Base-by-base conservation (phyloP, 352 stramenopile genomes). In the Peronospora farinosa region DNA sequence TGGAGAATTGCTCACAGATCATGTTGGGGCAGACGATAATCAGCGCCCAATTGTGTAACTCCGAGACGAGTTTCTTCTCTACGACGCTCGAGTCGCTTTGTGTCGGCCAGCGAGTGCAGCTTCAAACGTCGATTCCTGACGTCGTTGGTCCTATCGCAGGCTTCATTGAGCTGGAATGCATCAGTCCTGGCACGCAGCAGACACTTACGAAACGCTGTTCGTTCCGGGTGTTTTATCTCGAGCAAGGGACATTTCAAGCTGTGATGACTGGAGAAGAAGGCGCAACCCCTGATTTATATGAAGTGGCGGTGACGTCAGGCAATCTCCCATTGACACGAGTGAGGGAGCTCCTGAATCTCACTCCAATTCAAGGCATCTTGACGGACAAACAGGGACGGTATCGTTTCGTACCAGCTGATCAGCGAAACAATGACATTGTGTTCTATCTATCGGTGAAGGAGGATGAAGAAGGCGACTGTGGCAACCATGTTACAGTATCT, bases 1-100 rank as follows among this genome's bases (percentile, higher is more conserved):
- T 88, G 35, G 50, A 57, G 2, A 90, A 90, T 43, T 47, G 45
- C 12, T 90, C 78, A 47, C 69, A 80, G 51, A 84, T 90, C 42
- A 57, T 61, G 36, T 44, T 89, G 4, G 38, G 46, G 1, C 67
- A 72, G 9, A 58, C 57, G 21, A 56, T 41, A 38, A 40, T 81
- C 51, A 44, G 47, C 5, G 59, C 63, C 3, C 36, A 46, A 21
- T 21, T 70, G 2, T 7, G 55, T 1, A 37, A 28, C 1, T 46
- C 49, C 3, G 30, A 63, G 5, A 32, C 12, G 5, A 36, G 28
- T 25, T 40, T 67, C n/a, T 64, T 62, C 31, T 60, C 51, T 36
- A 25, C 23, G 12, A 50, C 47, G 12, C 17, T 78, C 7, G 58
- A 69, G 31, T 57, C 52, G 7, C 48, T 81, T 1, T 17, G 12